Percentiles rank a stretch among this genome's conserved stretches.
Conservation (phyloP, 495 filamentous ascomycete species). For the Poronia punctata region DNA sequence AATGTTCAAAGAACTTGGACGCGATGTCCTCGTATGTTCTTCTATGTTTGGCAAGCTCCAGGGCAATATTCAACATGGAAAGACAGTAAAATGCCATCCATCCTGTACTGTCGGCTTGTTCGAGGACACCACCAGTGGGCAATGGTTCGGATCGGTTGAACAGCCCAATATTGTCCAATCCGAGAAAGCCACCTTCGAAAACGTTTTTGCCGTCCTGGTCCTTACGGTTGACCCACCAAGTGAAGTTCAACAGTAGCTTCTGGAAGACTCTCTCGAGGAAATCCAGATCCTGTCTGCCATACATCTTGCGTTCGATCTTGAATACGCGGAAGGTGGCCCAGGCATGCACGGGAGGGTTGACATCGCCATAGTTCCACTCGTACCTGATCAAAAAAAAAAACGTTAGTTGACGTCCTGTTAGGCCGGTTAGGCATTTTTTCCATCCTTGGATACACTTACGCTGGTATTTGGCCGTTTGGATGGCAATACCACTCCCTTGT, state of each 20-base stretch:
- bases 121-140: constrained; percentile 84
- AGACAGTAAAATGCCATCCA: constrained; percentile 99
- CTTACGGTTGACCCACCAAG: constrained; percentile 98
- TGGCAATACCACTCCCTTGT: constrained; percentile 99
- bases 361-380: constrained; percentile 97
- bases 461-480: constrained; percentile 86
- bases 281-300: constrained; percentile 87
- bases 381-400: constrained; percentile 49
- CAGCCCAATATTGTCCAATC: constrained; percentile 90
- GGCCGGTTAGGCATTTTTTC: too few species aligned
- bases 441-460: constrained; percentile 23
- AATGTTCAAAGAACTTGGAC: constrained; percentile 98
- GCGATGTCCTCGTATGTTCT: constrained; percentile 98
- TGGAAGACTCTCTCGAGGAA: constrained; percentile 96
- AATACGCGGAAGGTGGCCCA: constrained; percentile 93
- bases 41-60: constrained; percentile 90
- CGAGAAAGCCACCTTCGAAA: constrained; percentile 95
- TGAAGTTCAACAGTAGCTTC: constrained; percentile 92
- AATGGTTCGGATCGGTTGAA: constrained; percentile 98
- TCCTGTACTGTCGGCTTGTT: constrained; percentile 94
- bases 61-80: constrained; percentile 91
- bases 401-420: too few species aligned
- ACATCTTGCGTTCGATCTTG: constrained; percentile 97
- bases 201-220: constrained; percentile 91
- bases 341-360: constrained; percentile 93